Evolutionary conservation across 106 monocot genomes (phyloP).

Genomic region (Hemerocallis citrina): DNA sequence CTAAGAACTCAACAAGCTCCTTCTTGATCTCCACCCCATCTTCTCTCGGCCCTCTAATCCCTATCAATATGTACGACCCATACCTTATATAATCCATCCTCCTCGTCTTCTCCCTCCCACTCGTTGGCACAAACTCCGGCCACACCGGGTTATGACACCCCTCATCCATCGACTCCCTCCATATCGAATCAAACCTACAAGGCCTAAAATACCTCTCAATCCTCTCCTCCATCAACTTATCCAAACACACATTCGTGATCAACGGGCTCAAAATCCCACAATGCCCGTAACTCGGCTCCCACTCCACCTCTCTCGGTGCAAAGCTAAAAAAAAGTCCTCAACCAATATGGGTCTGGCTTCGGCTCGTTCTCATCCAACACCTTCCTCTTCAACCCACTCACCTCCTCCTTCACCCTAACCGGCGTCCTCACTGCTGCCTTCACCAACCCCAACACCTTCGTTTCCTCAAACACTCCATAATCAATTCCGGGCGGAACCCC

Average conservation of each 20-base stretch:
- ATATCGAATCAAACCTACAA: slow-evolving; percentile 68
- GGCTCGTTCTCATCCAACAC: slow-evolving; percentile 71
- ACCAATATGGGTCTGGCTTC: slow-evolving; percentile 90
- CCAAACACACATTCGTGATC: slow-evolving; percentile 66
- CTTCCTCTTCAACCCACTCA: slow-evolving; percentile 42
- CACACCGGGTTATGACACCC: slow-evolving; percentile 80
- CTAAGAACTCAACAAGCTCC: slow-evolving; percentile 65
- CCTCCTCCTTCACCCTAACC: slow-evolving; percentile 12
- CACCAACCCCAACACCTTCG: slow-evolving; percentile 45
- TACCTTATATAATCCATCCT: slow-evolving; percentile 74
- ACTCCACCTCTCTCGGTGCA: slow-evolving; percentile 47
- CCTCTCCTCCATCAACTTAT: slow-evolving; percentile 66
- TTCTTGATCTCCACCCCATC: slow-evolving; percentile 59
- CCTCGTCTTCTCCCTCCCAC: slow-evolving; percentile 59
- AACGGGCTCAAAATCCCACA: slow-evolving; percentile 83
- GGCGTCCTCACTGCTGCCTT: slow-evolving; percentile 41
- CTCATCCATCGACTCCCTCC: slow-evolving; percentile 57
- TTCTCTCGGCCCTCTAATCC: slow-evolving; percentile 76
- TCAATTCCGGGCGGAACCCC: slow-evolving; percentile 25
- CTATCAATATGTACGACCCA: slow-evolving; percentile 63
- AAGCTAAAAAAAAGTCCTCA: slow-evolving; percentile 65
- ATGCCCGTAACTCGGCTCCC: slow-evolving; percentile 42
- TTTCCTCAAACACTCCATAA: slow-evolving; percentile 36
- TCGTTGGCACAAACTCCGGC: slow-evolving; percentile 80
- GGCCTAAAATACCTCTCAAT: slow-evolving; percentile 44